Conservation (phyloP, 768 basidiomycete genomes). For the Dictyophora rubrovolvata region DNA sequence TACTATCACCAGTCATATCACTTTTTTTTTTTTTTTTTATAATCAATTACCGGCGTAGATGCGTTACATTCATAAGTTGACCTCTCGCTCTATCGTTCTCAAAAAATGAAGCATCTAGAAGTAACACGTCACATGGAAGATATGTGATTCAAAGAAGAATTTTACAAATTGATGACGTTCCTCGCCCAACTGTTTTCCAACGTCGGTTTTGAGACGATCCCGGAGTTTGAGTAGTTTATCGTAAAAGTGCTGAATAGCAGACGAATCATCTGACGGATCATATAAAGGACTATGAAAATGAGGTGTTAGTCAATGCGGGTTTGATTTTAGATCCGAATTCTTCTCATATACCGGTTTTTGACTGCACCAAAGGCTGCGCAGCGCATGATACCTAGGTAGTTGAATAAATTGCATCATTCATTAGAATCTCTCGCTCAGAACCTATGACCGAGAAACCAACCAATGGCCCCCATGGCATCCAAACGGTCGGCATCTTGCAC, state of each 20-base stretch:
- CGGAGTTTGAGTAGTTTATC: slow-evolving; percentile 75
- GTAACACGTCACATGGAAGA: background rate
- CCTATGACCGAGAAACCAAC: slow-evolving; percentile 23
- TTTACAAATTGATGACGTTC: slow-evolving; percentile 64
- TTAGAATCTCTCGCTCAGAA: background rate
- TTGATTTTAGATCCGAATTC: slow-evolving; percentile 6
- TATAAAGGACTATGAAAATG: slow-evolving; percentile 28
- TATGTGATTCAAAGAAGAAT: background rate
- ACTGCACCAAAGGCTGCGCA: slow-evolving; percentile 55
- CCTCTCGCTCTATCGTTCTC: slow-evolving; percentile 29
- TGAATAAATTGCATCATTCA: background rate
- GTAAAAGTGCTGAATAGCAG: slow-evolving; percentile 74
- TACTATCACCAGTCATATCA: too few species aligned
- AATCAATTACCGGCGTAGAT: too few species aligned
- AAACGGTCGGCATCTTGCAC: slow-evolving; percentile 74
- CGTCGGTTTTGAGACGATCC: slow-evolving; percentile 66
- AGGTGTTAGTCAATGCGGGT: background rate
- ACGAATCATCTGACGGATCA: slow-evolving; percentile 39
- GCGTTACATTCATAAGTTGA: background rate
- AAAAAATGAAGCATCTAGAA: slow-evolving; percentile 58
- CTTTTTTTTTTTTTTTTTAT: too few species aligned
- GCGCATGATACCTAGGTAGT: slow-evolving; percentile 44
- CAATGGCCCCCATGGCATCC: slow-evolving; percentile 76
- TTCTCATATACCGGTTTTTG: slow-evolving; percentile 35
- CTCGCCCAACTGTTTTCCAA: slow-evolving; percentile 56